Evolutionary conservation across 305 asterid genomes (phyloP).

Genomic region (Solanum chacoense): DNA sequence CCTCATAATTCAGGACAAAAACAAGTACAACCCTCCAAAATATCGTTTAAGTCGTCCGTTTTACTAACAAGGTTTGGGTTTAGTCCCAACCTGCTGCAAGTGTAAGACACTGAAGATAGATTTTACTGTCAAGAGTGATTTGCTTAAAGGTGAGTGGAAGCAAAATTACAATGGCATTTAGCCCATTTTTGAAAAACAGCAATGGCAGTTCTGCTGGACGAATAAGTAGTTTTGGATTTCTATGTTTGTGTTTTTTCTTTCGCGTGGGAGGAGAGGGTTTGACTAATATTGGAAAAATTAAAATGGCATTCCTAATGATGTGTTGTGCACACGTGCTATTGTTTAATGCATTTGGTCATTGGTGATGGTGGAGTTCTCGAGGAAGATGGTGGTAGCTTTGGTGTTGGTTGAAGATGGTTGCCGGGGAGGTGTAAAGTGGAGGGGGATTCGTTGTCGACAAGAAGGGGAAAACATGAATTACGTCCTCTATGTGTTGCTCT

Average conservation of each 20-base stretch:
- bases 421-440: neutral
- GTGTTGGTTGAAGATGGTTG: neutral
- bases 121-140: neutral
- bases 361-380: neutral
- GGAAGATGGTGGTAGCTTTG: neutral
- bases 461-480: neutral
- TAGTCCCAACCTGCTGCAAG: neutral
- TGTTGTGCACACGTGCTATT: neutral
- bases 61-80: neutral
- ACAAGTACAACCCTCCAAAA: neutral
- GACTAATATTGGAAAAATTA: neutral
- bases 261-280: neutral
- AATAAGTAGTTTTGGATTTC: neutral
- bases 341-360: neutral
- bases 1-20: neutral
- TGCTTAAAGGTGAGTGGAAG: neutral
- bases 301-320: neutral
- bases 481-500: neutral
- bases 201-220: neutral
- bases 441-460: neutral
- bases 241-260: neutral
- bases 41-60: neutral
- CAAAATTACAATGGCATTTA: neutral
- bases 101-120: neutral
- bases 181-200: neutral